Evolutionary conservation across 1,284 basidiomycete genomes (phyloP).

Genomic region (Termitomyces sp.): DNA sequence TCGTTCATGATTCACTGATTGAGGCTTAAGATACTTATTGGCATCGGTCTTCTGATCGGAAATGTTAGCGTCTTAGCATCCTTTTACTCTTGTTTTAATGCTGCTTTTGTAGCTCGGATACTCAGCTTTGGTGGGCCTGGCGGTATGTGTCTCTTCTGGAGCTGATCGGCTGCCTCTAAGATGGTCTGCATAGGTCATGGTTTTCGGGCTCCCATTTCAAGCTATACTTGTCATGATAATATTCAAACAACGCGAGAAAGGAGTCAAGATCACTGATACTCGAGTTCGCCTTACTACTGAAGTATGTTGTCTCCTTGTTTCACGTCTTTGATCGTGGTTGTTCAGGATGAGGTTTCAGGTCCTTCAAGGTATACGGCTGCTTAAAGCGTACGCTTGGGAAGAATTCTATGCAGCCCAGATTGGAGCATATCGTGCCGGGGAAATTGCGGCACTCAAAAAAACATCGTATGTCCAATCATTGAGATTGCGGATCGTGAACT

Average conservation of each 20-base stretch:
- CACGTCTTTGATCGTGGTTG: background rate
- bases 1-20: constrained; percentile 8
- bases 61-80: constrained; percentile 34
- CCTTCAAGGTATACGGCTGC: constrained; percentile 56
- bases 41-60: constrained; percentile 59
- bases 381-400: constrained; percentile 64
- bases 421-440: constrained; percentile 41
- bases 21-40: constrained; percentile 45
- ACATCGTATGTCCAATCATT: constrained; percentile 38
- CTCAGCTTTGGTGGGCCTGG: constrained; percentile 69
- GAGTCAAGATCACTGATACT: constrained; percentile 70
- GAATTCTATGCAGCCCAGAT: constrained; percentile 56
- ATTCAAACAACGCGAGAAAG: constrained; percentile 59
- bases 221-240: constrained; percentile 57
- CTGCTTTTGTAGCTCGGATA: constrained; percentile 47
- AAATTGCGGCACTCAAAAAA: constrained; percentile 46
- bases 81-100: background rate
- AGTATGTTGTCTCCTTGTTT: constrained; percentile 20
- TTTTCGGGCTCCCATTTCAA: constrained; percentile 62
- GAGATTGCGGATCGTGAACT: background rate
- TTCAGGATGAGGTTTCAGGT: constrained; percentile 29
- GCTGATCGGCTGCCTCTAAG: background rate
- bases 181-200: constrained; percentile 34
- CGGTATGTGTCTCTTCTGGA: constrained; percentile 33
- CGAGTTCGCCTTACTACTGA: constrained; percentile 64